Evolutionary conservation across 2,329 filamentous ascomycete genomes (phyloP).

Genomic region (Fusarium paranaense): DNA sequence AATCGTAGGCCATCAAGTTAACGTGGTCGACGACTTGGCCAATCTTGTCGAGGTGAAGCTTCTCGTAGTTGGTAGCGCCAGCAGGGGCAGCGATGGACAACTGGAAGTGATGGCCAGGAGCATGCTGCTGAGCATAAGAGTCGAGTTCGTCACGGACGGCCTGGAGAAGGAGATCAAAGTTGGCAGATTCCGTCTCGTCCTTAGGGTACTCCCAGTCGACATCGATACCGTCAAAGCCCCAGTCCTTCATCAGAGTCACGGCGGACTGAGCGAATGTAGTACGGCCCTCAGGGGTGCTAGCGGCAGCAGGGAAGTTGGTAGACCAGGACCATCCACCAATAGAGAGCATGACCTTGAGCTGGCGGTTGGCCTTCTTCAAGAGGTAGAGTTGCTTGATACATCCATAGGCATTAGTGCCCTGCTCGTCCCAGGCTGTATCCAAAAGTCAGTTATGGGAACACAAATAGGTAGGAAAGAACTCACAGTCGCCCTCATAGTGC

Average conservation of each 20-base stretch:
- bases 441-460: not conserved
- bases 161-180: conserved; percentile 30
- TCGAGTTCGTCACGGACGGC: conserved; percentile 27
- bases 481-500: conserved; percentile 72
- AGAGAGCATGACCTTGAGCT: conserved; percentile 31
- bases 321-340: conserved; percentile 34
- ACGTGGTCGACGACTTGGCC: conserved; percentile 22
- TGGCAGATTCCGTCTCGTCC: conserved; percentile 17
- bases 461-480: not conserved
- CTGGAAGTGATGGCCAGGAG: conserved; percentile 15
- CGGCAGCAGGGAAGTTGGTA: conserved; percentile 26
- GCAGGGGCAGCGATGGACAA: conserved; percentile 30
- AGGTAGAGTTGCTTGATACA: conserved; percentile 33
- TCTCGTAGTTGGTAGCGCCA: conserved; percentile 20
- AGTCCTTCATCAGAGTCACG: conserved; percentile 32
- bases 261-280: conserved; percentile 27
- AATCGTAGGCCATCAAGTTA: conserved; percentile 36
- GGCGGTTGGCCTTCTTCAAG: conserved; percentile 28
- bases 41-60: conserved; percentile 20
- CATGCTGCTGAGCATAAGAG: conserved; percentile 10
- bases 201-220: conserved; percentile 32
- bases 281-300: conserved; percentile 21
- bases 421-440: conserved; percentile 16
- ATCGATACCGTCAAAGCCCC: conserved; percentile 33
- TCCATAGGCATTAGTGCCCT: conserved; percentile 26